These are phyloP conservation scores for Phyllosticta citrichinensis DNA, from an alignment of 2,329 filamentous ascomycete genomes.

Conservation along the genomic window DNA sequence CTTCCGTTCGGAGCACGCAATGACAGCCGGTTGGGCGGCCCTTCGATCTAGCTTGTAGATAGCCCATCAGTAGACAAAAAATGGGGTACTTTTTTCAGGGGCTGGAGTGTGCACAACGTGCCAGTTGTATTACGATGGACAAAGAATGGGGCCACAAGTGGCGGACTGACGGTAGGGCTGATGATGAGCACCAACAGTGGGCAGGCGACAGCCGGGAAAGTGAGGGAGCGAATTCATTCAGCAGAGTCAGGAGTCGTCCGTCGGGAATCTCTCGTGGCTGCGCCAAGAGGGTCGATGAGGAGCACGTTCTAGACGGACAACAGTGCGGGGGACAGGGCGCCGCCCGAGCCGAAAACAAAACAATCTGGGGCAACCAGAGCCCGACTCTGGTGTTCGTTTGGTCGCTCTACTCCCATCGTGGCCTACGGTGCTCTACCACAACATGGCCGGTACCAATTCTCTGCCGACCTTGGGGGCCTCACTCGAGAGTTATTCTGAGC, in stretches of 20 bases:
- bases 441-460: not conserved
- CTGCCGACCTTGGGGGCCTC: not conserved
- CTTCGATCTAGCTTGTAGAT: not conserved
- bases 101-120: not conserved
- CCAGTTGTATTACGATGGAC: not conserved
- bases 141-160: not conserved
- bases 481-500: not conserved
- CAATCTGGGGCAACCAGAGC: not conserved
- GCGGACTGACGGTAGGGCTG: not conserved
- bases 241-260: not conserved
- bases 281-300: not conserved
- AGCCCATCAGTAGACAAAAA: not conserved
- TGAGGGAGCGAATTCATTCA: not conserved
- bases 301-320: not conserved
- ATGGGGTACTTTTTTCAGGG: not conserved
- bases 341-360: not conserved
- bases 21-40: not conserved
- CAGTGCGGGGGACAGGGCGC: not conserved
- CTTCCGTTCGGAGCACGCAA: not conserved
- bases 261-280: not conserved
- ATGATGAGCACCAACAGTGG: no score
- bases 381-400: not conserved
- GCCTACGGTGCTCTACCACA: not conserved
- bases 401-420: not conserved
- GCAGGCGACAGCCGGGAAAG: not conserved